Conservation (phyloP, 2,329 filamentous ascomycete species). For the Colletotrichum sp. region DNA sequence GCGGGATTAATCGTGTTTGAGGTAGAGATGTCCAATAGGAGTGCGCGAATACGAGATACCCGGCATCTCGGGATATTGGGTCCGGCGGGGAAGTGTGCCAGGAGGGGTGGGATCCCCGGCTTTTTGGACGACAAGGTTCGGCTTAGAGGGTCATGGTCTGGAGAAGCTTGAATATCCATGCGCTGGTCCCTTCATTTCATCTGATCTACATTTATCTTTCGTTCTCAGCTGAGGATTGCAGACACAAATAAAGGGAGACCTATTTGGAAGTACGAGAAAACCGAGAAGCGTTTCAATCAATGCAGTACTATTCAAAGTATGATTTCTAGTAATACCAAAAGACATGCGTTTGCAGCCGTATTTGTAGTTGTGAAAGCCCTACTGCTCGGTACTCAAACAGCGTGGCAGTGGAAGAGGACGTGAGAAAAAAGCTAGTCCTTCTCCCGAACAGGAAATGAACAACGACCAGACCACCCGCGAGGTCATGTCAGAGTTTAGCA, state of each 20-base stretch:
- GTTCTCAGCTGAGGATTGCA: neutral
- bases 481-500: neutral
- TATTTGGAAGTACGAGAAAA: neutral
- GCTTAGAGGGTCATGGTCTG: neutral
- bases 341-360: accelerated
- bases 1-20: neutral
- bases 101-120: neutral
- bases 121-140: neutral
- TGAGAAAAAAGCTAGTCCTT: neutral
- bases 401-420: neutral
- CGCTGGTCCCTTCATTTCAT: neutral
- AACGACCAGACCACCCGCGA: neutral
- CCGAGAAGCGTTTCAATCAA: neutral
- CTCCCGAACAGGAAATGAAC: neutral
- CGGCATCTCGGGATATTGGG: neutral
- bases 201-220: neutral
- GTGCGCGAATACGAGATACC: neutral
- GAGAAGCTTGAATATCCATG: neutral
- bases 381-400: neutral
- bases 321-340: neutral
- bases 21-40: neutral
- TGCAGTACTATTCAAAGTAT: neutral
- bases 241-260: accelerated
- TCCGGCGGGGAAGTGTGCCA: neutral
- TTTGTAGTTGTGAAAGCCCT: neutral